A percentile compares a stretch with the other conserved stretches of the same genome.
These are phyloP conservation scores for Penicillium sp. DNA, from an alignment of 2,329 filamentous ascomycete species.

Conservation along the genomic window DNA sequence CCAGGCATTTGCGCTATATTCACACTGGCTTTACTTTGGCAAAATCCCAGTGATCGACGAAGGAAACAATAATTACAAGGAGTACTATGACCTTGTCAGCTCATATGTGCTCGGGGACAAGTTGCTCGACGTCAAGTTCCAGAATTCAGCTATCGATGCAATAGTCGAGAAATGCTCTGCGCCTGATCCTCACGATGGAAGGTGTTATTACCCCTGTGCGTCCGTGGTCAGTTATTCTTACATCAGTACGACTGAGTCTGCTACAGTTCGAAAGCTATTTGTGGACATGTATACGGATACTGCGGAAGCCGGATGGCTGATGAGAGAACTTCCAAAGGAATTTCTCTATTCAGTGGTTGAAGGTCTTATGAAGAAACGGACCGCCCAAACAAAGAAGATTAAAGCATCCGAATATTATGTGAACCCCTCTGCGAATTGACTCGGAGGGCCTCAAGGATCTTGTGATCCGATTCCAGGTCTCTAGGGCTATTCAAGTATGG, in stretches of 20 bases:
- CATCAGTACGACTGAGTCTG: neutral
- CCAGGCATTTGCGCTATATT: neutral
- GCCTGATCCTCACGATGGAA: neutral
- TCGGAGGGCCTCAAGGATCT: too few species aligned
- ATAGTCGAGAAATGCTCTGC: neutral
- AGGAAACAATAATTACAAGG: fast-evolving
- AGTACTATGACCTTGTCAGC: neutral
- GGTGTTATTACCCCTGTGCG: fast-evolving
- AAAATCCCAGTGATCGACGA: neutral
- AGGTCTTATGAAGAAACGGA: neutral
- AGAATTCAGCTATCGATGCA: neutral
- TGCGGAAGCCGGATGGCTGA: neutral
- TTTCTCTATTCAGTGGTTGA: neutral
- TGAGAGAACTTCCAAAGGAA: neutral
- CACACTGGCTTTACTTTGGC: neutral
- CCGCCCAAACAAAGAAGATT: neutral
- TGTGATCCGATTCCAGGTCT: neutral
- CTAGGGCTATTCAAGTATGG: neutral
- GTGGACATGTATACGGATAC: neutral
- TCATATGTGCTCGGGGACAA: neutral
- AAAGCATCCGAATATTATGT: neutral
- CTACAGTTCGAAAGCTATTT: neutral
- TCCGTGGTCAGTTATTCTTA: neutral
- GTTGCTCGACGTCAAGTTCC: neutral
- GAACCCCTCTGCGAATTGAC: neutral